phyloP scores from a whole-genome alignment of 2,329 filamentous ascomycete species.

The Dactylonectria macrodidyma region DNA sequence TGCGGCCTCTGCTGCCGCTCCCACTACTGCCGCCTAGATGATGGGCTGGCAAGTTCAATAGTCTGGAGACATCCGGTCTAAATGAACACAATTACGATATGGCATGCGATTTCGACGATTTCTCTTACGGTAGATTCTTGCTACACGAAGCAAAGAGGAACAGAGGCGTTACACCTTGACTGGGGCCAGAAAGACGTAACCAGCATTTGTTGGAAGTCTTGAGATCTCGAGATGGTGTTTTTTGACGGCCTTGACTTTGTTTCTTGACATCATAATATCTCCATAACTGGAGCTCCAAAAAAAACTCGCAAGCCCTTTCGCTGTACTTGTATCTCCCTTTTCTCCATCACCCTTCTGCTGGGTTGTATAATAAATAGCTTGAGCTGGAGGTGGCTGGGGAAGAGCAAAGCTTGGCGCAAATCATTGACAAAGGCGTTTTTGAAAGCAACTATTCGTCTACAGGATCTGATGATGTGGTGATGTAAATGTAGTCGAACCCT shows the following conservation, averaged over 20 bases:
- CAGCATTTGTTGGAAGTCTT: constrained; percentile 47
- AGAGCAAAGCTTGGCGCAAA: constrained; percentile 54
- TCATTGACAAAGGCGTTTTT: constrained; percentile 52
- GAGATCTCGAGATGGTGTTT: constrained; percentile 47
- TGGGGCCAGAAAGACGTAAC: constrained; percentile 46
- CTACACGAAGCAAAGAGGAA: constrained; percentile 49
- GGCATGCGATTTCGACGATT: constrained; percentile 58
- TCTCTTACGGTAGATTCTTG: constrained; percentile 56
- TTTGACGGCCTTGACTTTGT: constrained; percentile 48
- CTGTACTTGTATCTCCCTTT: constrained; percentile 55
- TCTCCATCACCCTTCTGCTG: constrained; percentile 52
- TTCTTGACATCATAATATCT: constrained; percentile 51
- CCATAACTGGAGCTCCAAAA: constrained; percentile 44
- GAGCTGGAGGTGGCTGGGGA: constrained; percentile 49
- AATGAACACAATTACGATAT: constrained; percentile 57
- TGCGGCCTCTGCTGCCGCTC: constrained; percentile 45
- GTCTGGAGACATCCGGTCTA: constrained; percentile 45
- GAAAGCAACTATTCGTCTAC: constrained; percentile 34
- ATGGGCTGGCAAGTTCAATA: constrained; percentile 45
- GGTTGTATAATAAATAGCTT: constrained; percentile 55
- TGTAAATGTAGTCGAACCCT: constrained; percentile 10
- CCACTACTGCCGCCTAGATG: constrained; percentile 51
- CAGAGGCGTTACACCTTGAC: constrained; percentile 45
- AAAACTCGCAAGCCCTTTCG: constrained; percentile 48
- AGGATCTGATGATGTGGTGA: constrained; percentile 25